Evolutionary conservation across 768 basidiomycete species (phyloP).

Genomic region (Cystobasidium tubakii): DNA sequence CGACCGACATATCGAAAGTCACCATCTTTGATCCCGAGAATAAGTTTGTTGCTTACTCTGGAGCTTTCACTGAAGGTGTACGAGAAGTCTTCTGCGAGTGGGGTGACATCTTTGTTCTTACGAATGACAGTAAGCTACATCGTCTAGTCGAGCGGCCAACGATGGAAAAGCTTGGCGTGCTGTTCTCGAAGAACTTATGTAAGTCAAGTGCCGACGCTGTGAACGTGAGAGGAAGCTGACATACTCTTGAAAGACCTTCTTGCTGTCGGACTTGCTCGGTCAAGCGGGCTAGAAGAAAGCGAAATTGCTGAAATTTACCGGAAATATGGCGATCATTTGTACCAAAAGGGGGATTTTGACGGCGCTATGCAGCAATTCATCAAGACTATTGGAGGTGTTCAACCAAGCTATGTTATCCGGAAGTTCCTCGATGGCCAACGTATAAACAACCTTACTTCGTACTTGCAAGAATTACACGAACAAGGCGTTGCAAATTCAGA

Average conservation of each 20-base stretch:
- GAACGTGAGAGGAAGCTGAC: slow-evolving; percentile 52
- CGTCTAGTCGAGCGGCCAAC: slow-evolving; percentile 73
- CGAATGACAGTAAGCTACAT: slow-evolving; percentile 68
- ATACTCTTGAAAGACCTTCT: slow-evolving; percentile 50
- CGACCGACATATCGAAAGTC: slow-evolving; percentile 50
- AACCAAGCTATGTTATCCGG: slow-evolving; percentile 92
- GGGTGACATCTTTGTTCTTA: slow-evolving; percentile 71
- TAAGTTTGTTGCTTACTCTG: slow-evolving; percentile 78
- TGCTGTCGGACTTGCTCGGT: slow-evolving; percentile 75
- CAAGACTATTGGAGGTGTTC: slow-evolving; percentile 77
- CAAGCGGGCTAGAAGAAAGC: slow-evolving; percentile 64
- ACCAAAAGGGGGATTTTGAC: slow-evolving; percentile 84
- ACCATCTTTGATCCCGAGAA: slow-evolving; percentile 87
- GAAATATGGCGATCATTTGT: slow-evolving; percentile 79
- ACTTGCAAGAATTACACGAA: slow-evolving; percentile 89
- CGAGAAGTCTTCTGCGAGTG: slow-evolving; percentile 73
- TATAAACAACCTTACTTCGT: slow-evolving; percentile 89
- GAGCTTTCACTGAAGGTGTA: slow-evolving; percentile 74
- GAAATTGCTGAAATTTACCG: slow-evolving; percentile 81
- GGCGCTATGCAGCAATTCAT: slow-evolving; percentile 87
- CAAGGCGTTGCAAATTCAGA: slow-evolving; percentile 86
- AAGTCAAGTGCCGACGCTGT: neutral
- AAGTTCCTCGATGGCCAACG: slow-evolving; percentile 97
- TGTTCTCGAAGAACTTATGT: slow-evolving; percentile 65
- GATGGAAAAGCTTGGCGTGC: slow-evolving; percentile 72